A percentile compares a stretch with the other conserved stretches of the same genome.
Conservation (phyloP, 2,329 filamentous ascomycete species). For the Exophiala bonariae region DNA sequence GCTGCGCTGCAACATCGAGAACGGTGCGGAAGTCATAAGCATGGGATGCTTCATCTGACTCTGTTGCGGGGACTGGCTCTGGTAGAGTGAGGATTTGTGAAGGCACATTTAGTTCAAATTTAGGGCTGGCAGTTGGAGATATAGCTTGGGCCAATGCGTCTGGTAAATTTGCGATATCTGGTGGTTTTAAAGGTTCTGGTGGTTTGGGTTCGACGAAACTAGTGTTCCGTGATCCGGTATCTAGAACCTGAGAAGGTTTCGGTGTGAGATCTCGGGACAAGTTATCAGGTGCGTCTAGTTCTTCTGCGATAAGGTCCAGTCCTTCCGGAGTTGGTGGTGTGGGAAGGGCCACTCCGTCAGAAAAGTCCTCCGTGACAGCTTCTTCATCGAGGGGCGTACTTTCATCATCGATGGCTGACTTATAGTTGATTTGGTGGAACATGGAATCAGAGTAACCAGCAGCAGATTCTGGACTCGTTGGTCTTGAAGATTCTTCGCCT, state of each 20-base stretch:
- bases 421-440: slow-evolving; percentile 48
- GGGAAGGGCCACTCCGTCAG: no score
- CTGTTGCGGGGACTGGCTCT: not conserved
- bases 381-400: not conserved
- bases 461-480: slow-evolving; percentile 75
- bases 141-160: not conserved
- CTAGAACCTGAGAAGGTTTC: slow-evolving; percentile 22
- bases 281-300: not conserved
- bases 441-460: slow-evolving; percentile 63
- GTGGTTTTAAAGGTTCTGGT: slow-evolving; percentile 1
- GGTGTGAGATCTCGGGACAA: slow-evolving; percentile 19
- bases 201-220: slow-evolving; percentile 2
- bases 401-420: not conserved
- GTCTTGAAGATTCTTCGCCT: slow-evolving; percentile 67
- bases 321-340: not conserved
- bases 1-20: slow-evolving; percentile 7
- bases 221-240: not conserved
- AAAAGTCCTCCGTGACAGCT: slow-evolving; percentile 1
- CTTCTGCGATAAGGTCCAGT: not conserved
- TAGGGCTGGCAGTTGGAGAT: no score
- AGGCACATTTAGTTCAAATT: no score
- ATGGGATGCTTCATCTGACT: not conserved
- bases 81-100: no score
- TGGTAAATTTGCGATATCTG: no score
- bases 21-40: slow-evolving; percentile 3